Conservation (phyloP, 2,329 filamentous ascomycete species). For the Epichloe typhina region DNA sequence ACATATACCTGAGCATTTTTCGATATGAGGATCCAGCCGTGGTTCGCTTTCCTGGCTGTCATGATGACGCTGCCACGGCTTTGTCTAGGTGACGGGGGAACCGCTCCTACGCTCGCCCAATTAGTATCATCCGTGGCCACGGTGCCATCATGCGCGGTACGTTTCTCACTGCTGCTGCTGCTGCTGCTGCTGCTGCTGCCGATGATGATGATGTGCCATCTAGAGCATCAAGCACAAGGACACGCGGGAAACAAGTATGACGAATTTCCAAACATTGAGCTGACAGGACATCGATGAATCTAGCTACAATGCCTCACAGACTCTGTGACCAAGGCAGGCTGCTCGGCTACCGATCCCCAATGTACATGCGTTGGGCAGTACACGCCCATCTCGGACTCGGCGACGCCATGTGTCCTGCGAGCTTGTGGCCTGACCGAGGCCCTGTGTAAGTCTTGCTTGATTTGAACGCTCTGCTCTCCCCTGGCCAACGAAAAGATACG, state of each 20-base stretch:
- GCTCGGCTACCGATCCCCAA: not conserved
- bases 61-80: not conserved
- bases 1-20: not conserved
- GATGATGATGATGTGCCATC: no score
- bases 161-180: not conserved
- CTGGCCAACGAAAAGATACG: not conserved
- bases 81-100: not conserved
- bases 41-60: not conserved
- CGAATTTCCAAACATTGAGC: not conserved
- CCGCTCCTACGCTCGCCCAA: not conserved
- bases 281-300: not conserved
- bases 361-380: conserved; percentile 24
- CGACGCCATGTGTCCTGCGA: conserved; percentile 11
- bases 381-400: conserved; percentile 9
- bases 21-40: not conserved
- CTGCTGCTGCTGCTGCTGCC: no score
- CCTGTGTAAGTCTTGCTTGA: conserved; percentile 11
- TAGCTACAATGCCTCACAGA: conserved; percentile 1
- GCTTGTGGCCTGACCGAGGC: conserved; percentile 13
- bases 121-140: not conserved
- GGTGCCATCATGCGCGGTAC: conserved; percentile 1
- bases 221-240: no score
- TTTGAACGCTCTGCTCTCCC: not conserved
- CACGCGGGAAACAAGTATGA: no score
- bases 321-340: conserved; percentile 7